These are phyloP conservation scores for Balakata baccata DNA, from an alignment of 345 rosid species.

Conservation along the genomic window DNA sequence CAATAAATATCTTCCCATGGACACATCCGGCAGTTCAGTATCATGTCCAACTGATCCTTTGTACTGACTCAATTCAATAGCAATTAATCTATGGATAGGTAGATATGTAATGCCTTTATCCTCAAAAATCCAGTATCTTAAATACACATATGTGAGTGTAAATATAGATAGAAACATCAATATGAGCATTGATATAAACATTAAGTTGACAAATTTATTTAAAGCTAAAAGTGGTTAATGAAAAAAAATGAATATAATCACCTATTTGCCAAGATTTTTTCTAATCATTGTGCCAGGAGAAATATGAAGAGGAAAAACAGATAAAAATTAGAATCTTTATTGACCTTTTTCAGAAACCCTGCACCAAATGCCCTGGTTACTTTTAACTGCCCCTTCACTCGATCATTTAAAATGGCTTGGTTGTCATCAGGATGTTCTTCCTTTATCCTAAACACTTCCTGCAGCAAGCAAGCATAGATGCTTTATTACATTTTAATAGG, in stretches of 20 bases:
- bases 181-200: not conserved
- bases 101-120: no score
- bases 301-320: not conserved
- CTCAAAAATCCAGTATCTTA: not conserved
- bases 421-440: constrained; percentile 83
- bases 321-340: constrained; percentile 17
- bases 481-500: constrained; percentile 12
- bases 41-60: no score
- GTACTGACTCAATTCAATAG: no score
- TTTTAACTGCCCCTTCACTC: constrained; percentile 93
- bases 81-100: no score
- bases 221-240: not conserved
- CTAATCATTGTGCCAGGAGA: not conserved
- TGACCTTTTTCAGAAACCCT: constrained; percentile 89
- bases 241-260: not conserved
- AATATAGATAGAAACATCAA: not conserved
- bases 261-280: not conserved
- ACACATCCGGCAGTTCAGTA: no score
- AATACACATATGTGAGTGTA: not conserved
- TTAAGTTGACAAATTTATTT: not conserved
- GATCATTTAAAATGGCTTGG: constrained; percentile 72
- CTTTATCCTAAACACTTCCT: constrained; percentile 79
- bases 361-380: constrained; percentile 97
- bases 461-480: constrained; percentile 25
- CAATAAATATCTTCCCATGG: no score